These are phyloP conservation scores for Rhodotorula sp. DNA, from an alignment of 1,284 basidiomycete species.

Conservation along the genomic window DNA sequence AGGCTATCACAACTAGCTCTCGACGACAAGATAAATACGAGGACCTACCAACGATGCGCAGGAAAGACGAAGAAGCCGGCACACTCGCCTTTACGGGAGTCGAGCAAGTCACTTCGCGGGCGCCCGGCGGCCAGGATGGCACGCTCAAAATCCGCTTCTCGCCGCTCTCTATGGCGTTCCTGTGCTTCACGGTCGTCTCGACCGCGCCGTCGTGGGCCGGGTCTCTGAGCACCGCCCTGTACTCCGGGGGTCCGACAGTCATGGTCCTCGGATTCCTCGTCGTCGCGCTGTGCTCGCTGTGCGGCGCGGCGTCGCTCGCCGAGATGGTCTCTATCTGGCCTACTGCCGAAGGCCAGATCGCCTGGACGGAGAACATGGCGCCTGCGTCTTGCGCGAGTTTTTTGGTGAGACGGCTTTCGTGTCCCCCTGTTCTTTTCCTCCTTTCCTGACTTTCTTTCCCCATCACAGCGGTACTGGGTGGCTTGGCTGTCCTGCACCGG, in stretches of 20 bases:
- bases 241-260: neutral
- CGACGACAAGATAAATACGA: neutral
- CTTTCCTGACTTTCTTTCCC: neutral
- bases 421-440: neutral
- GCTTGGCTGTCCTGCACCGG: neutral
- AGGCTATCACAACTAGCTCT: too few species aligned
- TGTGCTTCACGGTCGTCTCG: neutral
- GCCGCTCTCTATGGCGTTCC: neutral
- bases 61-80: neutral
- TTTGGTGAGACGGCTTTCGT: neutral
- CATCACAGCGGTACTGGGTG: neutral
- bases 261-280: conserved; percentile 13
- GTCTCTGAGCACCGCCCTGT: neutral
- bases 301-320: conserved; percentile 12
- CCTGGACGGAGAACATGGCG: conserved; percentile 8
- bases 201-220: conserved; percentile 5
- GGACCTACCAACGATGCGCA: neutral
- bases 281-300: neutral
- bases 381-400: neutral
- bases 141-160: conserved; percentile 4
- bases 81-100: neutral
- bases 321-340: conserved; percentile 11
- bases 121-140: neutral
- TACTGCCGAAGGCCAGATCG: conserved; percentile 10
- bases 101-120: neutral